Base-by-base conservation (phyloP, 2,329 filamentous ascomycete genomes). In the Alternaria sp. region DNA sequence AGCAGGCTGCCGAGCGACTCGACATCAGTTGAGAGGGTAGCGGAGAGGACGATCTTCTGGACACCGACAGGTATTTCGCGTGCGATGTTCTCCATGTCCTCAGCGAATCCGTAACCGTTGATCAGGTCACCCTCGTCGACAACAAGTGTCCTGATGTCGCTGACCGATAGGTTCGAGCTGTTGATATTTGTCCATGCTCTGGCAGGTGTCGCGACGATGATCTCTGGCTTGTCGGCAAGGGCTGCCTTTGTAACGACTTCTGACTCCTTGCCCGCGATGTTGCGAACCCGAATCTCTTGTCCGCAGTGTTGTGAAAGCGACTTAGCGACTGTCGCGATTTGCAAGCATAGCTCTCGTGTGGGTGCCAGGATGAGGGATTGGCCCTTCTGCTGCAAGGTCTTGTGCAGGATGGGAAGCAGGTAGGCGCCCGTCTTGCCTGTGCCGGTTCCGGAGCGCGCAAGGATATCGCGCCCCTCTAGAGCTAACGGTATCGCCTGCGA, bases 391-490 rank as follows among this genome's bases (percentile, higher is more conserved):
- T 90, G 92, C 57, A 99, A 82, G 63, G 97, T 92, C 36, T 87
- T 87, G 69, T 97, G 91, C 16, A 99, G 81, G n/a, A 97, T 86
- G 2, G 95, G 95, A 43, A 99, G 85, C 7, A 97, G 83, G 77
- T 98, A 98, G 51, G 95, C 94, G n/a, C 93, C 93, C 11, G 95
- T 99, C 85, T 99, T 99, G 69, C 95, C 95, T 4, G 94, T 97
- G 12, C 95, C 95, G 5, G 95, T 98, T 79, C 94, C 96, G 38
- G 94, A 93, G 74, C 94, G 93, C 56, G 93, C 94, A 40, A 98
- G 84, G 49, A 99, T 89, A 84, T 98, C 93, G 74, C 92, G 90
- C 12, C 95, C 94, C 66, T 93, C 89, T 18, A 98, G 84, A 22
- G 92, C 93, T 38, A 97, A 81, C 2, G 95, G 95, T 64, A 99